A percentile compares a stretch with the other conserved stretches of the same genome.
Conservation (phyloP, 1,284 basidiomycete genomes). For the Tilletia indica region DNA sequence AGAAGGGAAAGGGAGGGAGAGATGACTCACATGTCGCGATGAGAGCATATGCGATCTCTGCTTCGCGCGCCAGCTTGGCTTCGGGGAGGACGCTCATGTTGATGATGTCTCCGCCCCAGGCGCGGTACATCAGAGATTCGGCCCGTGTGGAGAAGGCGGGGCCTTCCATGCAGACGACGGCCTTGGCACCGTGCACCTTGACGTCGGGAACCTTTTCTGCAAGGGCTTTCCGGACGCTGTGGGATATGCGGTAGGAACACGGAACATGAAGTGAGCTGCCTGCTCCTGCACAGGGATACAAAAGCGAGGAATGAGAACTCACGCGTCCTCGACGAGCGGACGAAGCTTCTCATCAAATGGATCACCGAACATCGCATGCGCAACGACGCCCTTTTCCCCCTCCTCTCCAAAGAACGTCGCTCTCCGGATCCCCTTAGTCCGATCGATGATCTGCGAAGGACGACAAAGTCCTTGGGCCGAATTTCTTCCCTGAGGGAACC, state of each 20-base stretch:
- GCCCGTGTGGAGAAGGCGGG: slow-evolving; percentile 89
- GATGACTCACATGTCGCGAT: slow-evolving; percentile 62
- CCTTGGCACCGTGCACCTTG: slow-evolving; percentile 69
- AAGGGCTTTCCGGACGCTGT: slow-evolving; percentile 34
- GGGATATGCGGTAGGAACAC: neutral
- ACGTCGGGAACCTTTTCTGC: slow-evolving; percentile 28
- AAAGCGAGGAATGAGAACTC: slow-evolving; percentile 8
- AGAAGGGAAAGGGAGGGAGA: neutral
- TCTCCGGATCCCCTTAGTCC: slow-evolving; percentile 85
- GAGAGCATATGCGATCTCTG: slow-evolving; percentile 67
- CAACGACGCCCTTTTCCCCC: slow-evolving; percentile 69
- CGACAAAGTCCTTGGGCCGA: slow-evolving; percentile 70
- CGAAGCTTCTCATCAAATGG: slow-evolving; percentile 50
- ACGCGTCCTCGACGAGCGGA: slow-evolving; percentile 40
- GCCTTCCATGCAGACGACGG: slow-evolving; percentile 95
- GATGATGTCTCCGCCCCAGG: slow-evolving; percentile 69
- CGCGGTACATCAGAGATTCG: slow-evolving; percentile 89
- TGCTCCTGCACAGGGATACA: too few relatives aligned
- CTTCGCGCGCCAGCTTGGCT: slow-evolving; percentile 90
- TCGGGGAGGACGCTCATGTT: slow-evolving; percentile 90
- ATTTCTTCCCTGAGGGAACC: slow-evolving; percentile 95
- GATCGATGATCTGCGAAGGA: slow-evolving; percentile 91
- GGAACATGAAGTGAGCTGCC: neutral
- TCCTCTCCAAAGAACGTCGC: slow-evolving; percentile 79
- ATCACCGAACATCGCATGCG: slow-evolving; percentile 91